Evolutionary conservation across 768 basidiomycete genomes (phyloP), one percentile per base, ranked within the genome.

Genomic region (Mycena galopus): DNA sequence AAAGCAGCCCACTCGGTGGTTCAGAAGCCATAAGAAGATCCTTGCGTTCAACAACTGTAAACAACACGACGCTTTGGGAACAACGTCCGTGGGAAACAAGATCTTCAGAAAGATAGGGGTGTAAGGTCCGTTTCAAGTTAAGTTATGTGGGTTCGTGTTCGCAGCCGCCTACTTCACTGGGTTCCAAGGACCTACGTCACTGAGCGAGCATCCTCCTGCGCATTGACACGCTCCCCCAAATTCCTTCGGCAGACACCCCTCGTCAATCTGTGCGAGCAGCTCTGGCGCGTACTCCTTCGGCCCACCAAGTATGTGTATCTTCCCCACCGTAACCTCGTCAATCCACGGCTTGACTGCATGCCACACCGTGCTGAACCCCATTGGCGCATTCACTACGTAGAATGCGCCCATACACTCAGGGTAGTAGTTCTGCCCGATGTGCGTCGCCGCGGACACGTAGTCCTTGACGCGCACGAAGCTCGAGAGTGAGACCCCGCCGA

Each of bases 341-440:
- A 99, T 86, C 95, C 95, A 99, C 3, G 91, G 91, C 85, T 95
- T 97, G 86, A 99, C 90, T 74, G 96, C 82, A 30, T 85, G 81
- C 97, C 97, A 99, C 32, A 97, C 93, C 51, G 93, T 89, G 60
- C 89, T 88, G 86, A 99, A 99, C 61, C 91, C 88, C 92, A 93
- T 98, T 0, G 97, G 97, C 2, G 96, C 94, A 79, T 99, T 98
- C 88, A 98, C 93, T 88, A 99, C 96, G 88, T 95, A 99, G 87
- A 99, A 98, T 81, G 94, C 94, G 85, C 97, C 97, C 97, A 98
- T 95, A 75, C 63, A 55, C 81, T 97, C 95, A 2, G 96, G 95
- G 83, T 96, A 99, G 76, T 94, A 88, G 85, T 98, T 90, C 82
- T 98, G 96, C 21, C 96, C 95, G 82, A 99, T 92, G 33, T 82